phyloP scores from a whole-genome alignment of 2,329 filamentous ascomycete species.

The Thielaviopsis punctulata region DNA sequence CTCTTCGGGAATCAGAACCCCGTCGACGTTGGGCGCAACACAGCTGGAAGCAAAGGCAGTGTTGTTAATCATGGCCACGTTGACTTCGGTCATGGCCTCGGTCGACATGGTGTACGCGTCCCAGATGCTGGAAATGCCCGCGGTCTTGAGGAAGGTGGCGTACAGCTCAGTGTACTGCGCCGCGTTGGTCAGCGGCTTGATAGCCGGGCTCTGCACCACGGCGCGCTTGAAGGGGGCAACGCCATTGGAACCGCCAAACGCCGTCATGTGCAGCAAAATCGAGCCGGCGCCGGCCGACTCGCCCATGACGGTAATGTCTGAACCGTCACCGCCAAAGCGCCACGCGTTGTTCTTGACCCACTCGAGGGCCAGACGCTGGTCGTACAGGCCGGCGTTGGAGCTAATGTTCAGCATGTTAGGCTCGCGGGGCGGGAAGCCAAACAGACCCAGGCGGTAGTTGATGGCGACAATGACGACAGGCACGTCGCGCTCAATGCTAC shows the following conservation, averaged over 20 bases:
- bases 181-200: constrained; percentile 6
- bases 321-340: constrained; percentile 29
- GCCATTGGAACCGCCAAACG: constrained; percentile 23
- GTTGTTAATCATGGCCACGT: constrained; percentile 14
- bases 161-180: constrained; percentile 8
- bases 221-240: constrained; percentile 29
- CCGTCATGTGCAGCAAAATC: constrained; percentile 14
- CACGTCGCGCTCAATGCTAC: neutral
- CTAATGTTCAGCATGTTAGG: constrained; percentile 17
- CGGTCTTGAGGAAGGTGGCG: constrained; percentile 13
- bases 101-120: neutral
- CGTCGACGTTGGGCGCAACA: constrained; percentile 22
- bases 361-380: constrained; percentile 31
- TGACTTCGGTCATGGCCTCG: constrained; percentile 19
- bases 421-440: constrained; percentile 28
- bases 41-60: constrained; percentile 14
- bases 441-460: constrained; percentile 29
- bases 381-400: constrained; percentile 30
- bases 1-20: constrained; percentile 17
- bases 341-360: constrained; percentile 38
- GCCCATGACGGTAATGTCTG: constrained; percentile 26
- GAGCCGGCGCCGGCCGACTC: constrained; percentile 27
- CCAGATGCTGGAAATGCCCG: neutral
- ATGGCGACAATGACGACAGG: constrained; percentile 24
- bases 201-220: constrained; percentile 20